Evolutionary conservation across 768 basidiomycete species (phyloP).

Genomic region (Lentinula lateritia): DNA sequence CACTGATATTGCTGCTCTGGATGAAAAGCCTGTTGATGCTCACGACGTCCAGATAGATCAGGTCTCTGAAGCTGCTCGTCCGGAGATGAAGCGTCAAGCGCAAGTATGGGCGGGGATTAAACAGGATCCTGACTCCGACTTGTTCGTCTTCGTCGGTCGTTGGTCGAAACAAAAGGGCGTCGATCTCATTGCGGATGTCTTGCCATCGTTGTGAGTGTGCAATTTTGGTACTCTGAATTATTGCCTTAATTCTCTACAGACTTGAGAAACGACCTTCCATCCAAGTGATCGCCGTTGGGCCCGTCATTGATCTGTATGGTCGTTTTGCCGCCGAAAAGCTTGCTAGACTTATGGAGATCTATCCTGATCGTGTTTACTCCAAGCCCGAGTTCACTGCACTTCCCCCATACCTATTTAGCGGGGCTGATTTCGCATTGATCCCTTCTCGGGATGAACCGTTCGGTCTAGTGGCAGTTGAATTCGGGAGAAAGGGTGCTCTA

Average conservation of each 20-base stretch:
- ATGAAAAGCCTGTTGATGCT: constrained; percentile 67
- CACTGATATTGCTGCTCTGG: constrained; percentile 89
- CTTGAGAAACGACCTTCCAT: constrained; percentile 83
- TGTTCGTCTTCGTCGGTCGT: constrained; percentile 95
- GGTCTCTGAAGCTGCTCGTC: constrained; percentile 80
- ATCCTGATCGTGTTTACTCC: constrained; percentile 89
- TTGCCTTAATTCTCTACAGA: constrained; percentile 29
- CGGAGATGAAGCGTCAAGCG: constrained; percentile 85
- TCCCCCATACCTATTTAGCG: constrained; percentile 89
- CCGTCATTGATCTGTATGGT: constrained; percentile 93
- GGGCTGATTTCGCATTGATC: constrained; percentile 93
- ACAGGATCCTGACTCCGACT: constrained; percentile 83
- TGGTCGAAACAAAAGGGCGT: constrained; percentile 99
- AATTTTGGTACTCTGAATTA: constrained; percentile 6
- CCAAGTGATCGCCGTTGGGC: constrained; percentile 86
- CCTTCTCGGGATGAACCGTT: constrained; percentile 97
- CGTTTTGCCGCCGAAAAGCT: constrained; percentile 95
- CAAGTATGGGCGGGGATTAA: constrained; percentile 95
- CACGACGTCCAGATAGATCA: constrained; percentile 74
- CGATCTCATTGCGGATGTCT: constrained; percentile 94
- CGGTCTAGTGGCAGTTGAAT: constrained; percentile 93
- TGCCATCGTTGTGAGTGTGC: constrained; percentile 76
- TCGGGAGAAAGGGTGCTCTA: constrained; percentile 93
- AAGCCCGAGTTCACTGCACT: constrained; percentile 95
- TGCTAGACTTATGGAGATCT: constrained; percentile 89